Percentiles rank a stretch among this genome's conserved stretches.
phyloP scores from a whole-genome alignment of 495 filamentous ascomycete genomes.

The Hypoxylon perforatum region DNA sequence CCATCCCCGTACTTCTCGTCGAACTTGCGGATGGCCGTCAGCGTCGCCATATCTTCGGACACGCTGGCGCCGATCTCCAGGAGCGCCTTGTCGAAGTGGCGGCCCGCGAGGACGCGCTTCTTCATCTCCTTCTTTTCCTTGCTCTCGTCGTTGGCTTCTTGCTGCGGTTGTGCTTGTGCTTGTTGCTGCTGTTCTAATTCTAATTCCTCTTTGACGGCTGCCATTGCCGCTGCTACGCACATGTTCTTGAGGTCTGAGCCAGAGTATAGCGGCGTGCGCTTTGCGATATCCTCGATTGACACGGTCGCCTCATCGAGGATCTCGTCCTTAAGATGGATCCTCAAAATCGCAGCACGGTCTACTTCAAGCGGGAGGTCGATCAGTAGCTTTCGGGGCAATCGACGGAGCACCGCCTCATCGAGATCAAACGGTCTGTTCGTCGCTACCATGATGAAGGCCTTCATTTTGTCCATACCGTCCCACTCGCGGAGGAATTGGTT shows the following conservation, averaged over 20 bases:
- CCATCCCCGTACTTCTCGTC: slow-evolving; percentile 95
- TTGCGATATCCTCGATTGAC: slow-evolving; percentile 74
- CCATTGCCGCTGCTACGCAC: slow-evolving; percentile 88
- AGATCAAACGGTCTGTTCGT: slow-evolving; percentile 95
- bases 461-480: slow-evolving; percentile 89
- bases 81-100: slow-evolving; percentile 87
- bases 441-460: slow-evolving; percentile 97
- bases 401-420: slow-evolving; percentile 90
- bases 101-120: slow-evolving; percentile 69
- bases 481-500: slow-evolving; percentile 98
- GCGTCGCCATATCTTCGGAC: slow-evolving; percentile 90
- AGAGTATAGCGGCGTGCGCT: slow-evolving; percentile 88
- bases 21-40: slow-evolving; percentile 91
- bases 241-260: slow-evolving; percentile 97
- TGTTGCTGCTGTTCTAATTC: slow-evolving; percentile 64
- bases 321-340: slow-evolving; percentile 87
- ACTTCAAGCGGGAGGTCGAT: slow-evolving; percentile 85
- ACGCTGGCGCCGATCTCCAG: slow-evolving; percentile 93
- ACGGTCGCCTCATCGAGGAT: slow-evolving; percentile 71
- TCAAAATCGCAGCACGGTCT: slow-evolving; percentile 82
- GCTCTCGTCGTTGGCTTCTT: slow-evolving; percentile 20
- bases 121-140: slow-evolving; percentile 56
- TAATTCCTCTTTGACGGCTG: slow-evolving; percentile 81
- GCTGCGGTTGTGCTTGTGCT: slow-evolving; percentile 22
- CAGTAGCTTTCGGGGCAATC: slow-evolving; percentile 83